phyloP scores from a whole-genome alignment of 306 rosid genomes.

The Quercus ilex region DNA sequence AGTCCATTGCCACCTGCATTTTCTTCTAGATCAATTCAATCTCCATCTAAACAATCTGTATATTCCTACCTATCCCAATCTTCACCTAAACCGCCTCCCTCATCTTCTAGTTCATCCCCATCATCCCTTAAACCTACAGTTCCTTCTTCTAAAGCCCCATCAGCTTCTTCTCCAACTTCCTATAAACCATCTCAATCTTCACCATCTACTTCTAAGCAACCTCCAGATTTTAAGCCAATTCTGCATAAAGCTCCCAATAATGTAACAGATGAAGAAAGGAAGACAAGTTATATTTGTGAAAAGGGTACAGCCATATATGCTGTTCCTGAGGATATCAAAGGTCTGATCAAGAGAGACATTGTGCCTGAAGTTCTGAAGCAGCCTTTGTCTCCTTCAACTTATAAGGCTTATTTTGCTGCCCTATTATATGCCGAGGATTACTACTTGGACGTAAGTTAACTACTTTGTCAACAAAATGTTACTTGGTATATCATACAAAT shows the following conservation, averaged over 20 bases:
- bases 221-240: neutral
- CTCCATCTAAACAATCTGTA: neutral
- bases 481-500: neutral
- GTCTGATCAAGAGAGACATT: slow-evolving; percentile 26
- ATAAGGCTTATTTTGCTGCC: slow-evolving; percentile 40
- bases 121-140: neutral
- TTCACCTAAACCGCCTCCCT: neutral
- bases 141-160: neutral
- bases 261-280: neutral
- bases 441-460: slow-evolving; percentile 25
- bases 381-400: slow-evolving; percentile 26
- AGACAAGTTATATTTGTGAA: slow-evolving; percentile 3
- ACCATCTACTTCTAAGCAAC: neutral
- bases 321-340: slow-evolving; percentile 28
- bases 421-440: slow-evolving; percentile 36
- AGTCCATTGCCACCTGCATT: neutral
- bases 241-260: neutral
- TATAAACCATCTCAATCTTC: neutral
- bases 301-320: slow-evolving; percentile 15
- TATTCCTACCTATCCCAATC: neutral
- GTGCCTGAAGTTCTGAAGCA: slow-evolving; percentile 21
- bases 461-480: neutral
- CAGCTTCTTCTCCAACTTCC: neutral
- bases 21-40: neutral
- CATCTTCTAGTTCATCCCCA: neutral